Base-by-base conservation (phyloP, 192 early-diverging fungal species). In the Coemansia asiatica region DNA sequence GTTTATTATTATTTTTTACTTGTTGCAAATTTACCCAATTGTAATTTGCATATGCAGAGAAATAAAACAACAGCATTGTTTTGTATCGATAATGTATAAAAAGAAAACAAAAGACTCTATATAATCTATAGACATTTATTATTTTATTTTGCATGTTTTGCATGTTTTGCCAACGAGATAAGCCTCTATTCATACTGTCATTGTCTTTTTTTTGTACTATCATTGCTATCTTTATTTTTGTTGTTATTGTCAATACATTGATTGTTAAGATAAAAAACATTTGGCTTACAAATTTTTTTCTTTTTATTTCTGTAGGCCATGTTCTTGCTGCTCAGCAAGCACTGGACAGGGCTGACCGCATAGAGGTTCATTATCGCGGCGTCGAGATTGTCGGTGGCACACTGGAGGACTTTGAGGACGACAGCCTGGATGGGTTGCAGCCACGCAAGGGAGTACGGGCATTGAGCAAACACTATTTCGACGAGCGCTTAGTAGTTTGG, bases 401-500 rank as follows among this genome's bases (percentile, higher is more conserved):
- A 19, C 50, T 81, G 66, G 68, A 71, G 33, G 78, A 81, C 53
- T 73, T 64, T 48, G 76, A 74, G 4, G 68, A 74, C 36, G 49
- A 66, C 47, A 66, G 56, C 35, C 35, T 63, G 2, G 66, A 61
- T 23, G 70, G 64, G 2, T 55, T 75, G 49, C 55, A 61, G 65
- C 55, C 63, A 23, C 57, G 47, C 46, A 67, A 74, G 63, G 78
- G 78, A 31, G 66, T 64, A 13, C 78, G 73, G 19, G 78, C 69
- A 19, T 56, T 81, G 26, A 81, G 56, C 60, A 71, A 64, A 22
- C 48, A 66, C 54, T 81, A 81, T 48, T 81, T 81, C 71, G 78
- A 81, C 66, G 78, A 81, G 64, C 72, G 73, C 12, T 56, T 81
- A 6, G 66, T 68, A 19, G 47, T 81, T 13, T 81, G 78, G 78